phyloP scores from a whole-genome alignment of 371 early-diverging fungal species.

The Circinella umbellata region DNA sequence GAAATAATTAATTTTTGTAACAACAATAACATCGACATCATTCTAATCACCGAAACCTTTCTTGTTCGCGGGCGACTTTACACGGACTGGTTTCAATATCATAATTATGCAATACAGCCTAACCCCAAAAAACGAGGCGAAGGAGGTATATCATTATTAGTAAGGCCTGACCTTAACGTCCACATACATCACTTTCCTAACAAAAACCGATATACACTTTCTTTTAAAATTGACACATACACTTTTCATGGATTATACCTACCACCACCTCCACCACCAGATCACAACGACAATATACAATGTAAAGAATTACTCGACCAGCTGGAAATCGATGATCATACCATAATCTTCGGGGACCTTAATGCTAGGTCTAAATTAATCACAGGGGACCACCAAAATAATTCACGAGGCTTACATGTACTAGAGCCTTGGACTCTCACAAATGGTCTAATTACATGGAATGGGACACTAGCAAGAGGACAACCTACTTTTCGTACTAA shows the following conservation, averaged over 20 bases:
- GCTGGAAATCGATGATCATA: slow-evolving; percentile 2
- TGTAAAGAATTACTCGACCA: background rate
- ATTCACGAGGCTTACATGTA: background rate
- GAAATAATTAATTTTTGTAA: no score
- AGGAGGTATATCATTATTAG: slow-evolving; percentile 10
- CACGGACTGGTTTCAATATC: slow-evolving; percentile 11
- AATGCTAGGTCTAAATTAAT: slow-evolving; percentile 4
- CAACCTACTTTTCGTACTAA: background rate
- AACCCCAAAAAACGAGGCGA: background rate
- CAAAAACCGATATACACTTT: background rate
- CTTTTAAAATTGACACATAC: background rate
- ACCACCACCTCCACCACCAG: background rate
- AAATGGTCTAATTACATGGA: background rate
- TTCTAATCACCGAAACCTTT: no score
- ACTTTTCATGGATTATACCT: slow-evolving; percentile 10
- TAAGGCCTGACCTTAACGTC: background rate
- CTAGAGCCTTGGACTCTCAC: background rate
- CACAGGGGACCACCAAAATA: background rate
- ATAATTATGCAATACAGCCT: slow-evolving; percentile 5
- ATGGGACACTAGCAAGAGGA: background rate
- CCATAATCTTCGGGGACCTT: slow-evolving; percentile 9
- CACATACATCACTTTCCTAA: background rate
- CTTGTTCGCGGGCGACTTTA: background rate
- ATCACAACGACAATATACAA: background rate
- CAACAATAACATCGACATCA: no score